Base-by-base conservation (phyloP, 148 eudicot genomes). In the Hydrangea macrophylla region DNA sequence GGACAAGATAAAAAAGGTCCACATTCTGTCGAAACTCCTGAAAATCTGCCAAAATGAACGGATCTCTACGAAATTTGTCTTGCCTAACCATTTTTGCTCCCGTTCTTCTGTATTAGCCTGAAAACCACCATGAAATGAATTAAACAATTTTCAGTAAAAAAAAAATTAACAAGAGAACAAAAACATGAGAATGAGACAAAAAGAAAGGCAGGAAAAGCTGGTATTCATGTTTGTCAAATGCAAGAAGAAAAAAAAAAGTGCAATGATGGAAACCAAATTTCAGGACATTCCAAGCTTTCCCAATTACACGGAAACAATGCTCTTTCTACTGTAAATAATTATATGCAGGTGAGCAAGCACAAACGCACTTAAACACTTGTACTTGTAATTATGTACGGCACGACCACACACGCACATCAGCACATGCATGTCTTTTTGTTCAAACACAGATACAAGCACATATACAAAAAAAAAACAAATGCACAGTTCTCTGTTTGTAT, bases 11-110 rank as follows among this genome's bases (percentile, higher is more conserved):
- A 89, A 76, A 79, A 94, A 89, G 73, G 78, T 81, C 99, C 99
- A 94, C 97, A 94, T 86, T 70, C 99, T 84, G 67, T 94, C 99
- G 64, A 94, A 94, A 79, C 93, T 88, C 82, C 97, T 81, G 76
- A 87, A 94, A 70, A 94, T 77, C 76, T 91, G 97, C 88, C 86
- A 84, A 84, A 91, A 89, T 51, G 99, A 89, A 36, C 99, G 93
- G 45, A 82, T 76, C 79, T 94, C 99, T 6, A 84, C 97, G 80
- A 91, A 94, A 73, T 89, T 85, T 68, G 97, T 94, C 85, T 94
- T 94, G 57, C 99, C 99, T 62, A 89, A 70, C 99, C 99, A 94
- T 28, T 79, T 78, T 27, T 32, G 78, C 65, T 81, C 78, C 25
- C 44, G 60, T 65, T 82, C 83, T 5, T 78, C 77, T 27, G 36